Base-by-base conservation (phyloP, 805 yeast species). In the Naumovozyma baii region DNA sequence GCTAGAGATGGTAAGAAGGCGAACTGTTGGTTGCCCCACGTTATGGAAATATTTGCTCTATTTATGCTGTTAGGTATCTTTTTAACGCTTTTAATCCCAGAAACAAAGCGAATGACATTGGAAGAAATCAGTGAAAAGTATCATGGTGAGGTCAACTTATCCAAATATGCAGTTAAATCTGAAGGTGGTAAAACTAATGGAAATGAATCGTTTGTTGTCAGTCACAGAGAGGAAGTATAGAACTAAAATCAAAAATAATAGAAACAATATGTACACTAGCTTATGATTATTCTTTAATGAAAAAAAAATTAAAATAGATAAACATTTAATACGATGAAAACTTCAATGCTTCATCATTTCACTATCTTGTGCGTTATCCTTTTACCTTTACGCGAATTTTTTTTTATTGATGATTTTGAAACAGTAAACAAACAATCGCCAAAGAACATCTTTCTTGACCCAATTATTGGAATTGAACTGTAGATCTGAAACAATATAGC, bases 11-110 rank as follows among this genome's bases (percentile, higher is more conserved):
- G 74, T 44, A 59, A 59, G 29, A 38, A 52, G 28, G 53, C 52
- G 31, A 75, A 77, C 68, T 85, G 95, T 78, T 85, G 76, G 80
- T 73, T 85, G 62, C 85, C 86, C 33, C 95, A 86, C 52, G 94
- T 86, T 50, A 85, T 86, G 94, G 87, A 86, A 69, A 85, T 86
- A 61, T 86, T 83, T 62, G 95, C 95, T 17, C 70, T 86, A 40
- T 86, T 86, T 75, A 86, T 86, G 96, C 71, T 86, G 66, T 50
- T 79, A 37, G 96, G 96, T 70, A 52, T 76, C 51, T 64, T 71
- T 54, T 62, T 78, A 31, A 64, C 92, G 12, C 59, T 82, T 39
- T 71, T 83, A 54, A 67, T 85, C 49, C 95, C 95, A 54, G 96
- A 86, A 72, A 85, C 96, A 46, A 83, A 82, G 77, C 78, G 95